Conservation (phyloP, 176 grass and related monocot species). For the Saccharum spontaneum region DNA sequence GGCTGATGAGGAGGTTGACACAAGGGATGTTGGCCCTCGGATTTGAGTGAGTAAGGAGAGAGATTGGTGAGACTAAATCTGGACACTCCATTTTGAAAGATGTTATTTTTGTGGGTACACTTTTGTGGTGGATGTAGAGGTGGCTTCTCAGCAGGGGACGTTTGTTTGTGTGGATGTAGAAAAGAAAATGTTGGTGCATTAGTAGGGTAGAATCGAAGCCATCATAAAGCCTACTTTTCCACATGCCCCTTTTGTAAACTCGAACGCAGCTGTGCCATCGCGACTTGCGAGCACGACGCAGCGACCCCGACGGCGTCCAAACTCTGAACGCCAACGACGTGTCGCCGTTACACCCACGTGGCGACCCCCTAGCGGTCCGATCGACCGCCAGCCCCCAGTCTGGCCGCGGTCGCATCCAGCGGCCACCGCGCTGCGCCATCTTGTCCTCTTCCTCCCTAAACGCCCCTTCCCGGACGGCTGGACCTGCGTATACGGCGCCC, state of each 20-base stretch:
- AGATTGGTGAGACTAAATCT: too few relatives aligned
- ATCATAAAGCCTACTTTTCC: slow-evolving; percentile 7
- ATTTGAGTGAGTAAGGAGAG: too few relatives aligned
- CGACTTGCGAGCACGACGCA: not conserved
- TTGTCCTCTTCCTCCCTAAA: slow-evolving; percentile 35
- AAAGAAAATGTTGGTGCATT: too few relatives aligned
- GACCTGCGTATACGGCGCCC: slow-evolving; percentile 24
- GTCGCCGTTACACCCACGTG: not conserved
- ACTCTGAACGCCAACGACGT: slow-evolving; percentile 19
- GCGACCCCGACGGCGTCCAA: not conserved
- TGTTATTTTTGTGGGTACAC: too few relatives aligned
- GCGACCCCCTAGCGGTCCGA: not conserved
- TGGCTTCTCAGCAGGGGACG: too few relatives aligned
- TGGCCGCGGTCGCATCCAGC: not conserved
- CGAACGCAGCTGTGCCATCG: not conserved
- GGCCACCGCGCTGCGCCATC: slow-evolving; percentile 20
- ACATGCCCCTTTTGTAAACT: not conserved
- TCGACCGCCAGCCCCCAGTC: not conserved
- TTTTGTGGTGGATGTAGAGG: too few relatives aligned
- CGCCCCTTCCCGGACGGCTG: not conserved
- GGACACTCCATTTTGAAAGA: too few relatives aligned
- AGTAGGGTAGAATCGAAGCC: not conserved
- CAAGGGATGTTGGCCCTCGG: too few relatives aligned
- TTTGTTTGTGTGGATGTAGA: too few relatives aligned
- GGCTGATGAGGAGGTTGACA: too few relatives aligned